Percentiles rank a stretch among this genome's conserved stretches.
These are phyloP conservation scores for Suillus ampliporus DNA, from an alignment of 768 basidiomycete species.

Conservation along the genomic window DNA sequence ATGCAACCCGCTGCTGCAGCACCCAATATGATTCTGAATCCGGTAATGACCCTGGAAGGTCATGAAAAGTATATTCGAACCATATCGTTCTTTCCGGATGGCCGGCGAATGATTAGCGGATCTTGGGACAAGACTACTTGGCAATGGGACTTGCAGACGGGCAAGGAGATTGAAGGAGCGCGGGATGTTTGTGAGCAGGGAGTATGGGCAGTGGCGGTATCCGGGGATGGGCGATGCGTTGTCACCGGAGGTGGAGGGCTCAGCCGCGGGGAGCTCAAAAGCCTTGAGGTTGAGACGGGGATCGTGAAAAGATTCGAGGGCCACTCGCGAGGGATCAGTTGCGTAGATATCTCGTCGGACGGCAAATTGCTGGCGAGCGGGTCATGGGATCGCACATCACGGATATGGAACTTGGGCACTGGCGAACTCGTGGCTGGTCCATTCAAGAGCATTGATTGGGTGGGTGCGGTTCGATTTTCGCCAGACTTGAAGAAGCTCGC, in stretches of 20 bases:
- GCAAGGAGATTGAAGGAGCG: not conserved
- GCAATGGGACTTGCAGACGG: not conserved
- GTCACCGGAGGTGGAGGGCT: not conserved
- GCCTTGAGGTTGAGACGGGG: not conserved
- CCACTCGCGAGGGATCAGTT: not conserved
- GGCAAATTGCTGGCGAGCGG: not conserved
- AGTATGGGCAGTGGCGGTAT: not conserved
- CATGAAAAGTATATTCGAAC: not conserved
- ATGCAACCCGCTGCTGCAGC: not conserved
- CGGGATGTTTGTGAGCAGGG: not conserved
- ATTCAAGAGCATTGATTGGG: not conserved
- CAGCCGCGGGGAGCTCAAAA: not conserved
- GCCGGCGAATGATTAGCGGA: not conserved
- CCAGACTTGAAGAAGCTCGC: not conserved
- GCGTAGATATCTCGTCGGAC: not conserved
- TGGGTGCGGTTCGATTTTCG: not conserved
- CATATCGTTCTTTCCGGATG: not conserved
- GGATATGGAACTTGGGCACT: conserved; percentile 1
- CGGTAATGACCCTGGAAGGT: not conserved
- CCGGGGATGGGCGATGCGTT: conserved; percentile 1
- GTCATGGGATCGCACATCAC: not conserved
- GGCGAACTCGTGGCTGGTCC: conserved; percentile 1
- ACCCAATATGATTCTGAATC: not conserved
- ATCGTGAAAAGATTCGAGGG: not conserved
- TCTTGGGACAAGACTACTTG: not conserved